Percentiles rank a stretch among this genome's conserved stretches.
Evolutionary conservation across 306 rosid species (phyloP).

Genomic region (Benincasa hispida): DNA sequence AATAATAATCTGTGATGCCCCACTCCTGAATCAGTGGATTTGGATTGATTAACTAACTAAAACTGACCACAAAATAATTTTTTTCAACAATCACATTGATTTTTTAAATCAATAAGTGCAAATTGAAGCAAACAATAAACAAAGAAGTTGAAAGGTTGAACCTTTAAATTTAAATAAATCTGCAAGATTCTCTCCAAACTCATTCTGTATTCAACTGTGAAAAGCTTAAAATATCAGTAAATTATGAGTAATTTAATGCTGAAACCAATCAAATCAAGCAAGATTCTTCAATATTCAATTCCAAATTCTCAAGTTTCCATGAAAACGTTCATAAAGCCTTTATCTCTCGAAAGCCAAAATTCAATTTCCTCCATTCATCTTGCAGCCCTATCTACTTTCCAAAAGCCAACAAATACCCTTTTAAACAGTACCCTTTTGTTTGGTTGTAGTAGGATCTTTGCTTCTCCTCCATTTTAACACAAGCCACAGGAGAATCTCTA

Average conservation of each 20-base stretch:
- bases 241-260: neutral
- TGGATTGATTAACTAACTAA: neutral
- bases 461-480: neutral
- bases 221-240: neutral
- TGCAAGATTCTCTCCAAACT: neutral
- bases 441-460: neutral
- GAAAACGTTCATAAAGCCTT: neutral
- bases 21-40: neutral
- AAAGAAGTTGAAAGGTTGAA: neutral
- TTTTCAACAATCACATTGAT: neutral
- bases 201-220: neutral
- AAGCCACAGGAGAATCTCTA: neutral
- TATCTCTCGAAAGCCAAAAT: constrained; percentile 19
- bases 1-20: neutral
- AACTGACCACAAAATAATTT: neutral
- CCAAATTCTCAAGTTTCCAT: neutral
- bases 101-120: neutral
- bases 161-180: neutral
- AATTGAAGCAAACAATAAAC: neutral
- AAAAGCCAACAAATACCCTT: constrained; percentile 40
- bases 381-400: constrained; percentile 55
- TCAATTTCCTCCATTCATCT: constrained; percentile 62
- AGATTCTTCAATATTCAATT: neutral
- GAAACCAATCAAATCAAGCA: neutral
- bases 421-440: neutral